phyloP scores from a whole-genome alignment of 371 early-diverging fungal genomes.

The Mortierella sp. region DNA sequence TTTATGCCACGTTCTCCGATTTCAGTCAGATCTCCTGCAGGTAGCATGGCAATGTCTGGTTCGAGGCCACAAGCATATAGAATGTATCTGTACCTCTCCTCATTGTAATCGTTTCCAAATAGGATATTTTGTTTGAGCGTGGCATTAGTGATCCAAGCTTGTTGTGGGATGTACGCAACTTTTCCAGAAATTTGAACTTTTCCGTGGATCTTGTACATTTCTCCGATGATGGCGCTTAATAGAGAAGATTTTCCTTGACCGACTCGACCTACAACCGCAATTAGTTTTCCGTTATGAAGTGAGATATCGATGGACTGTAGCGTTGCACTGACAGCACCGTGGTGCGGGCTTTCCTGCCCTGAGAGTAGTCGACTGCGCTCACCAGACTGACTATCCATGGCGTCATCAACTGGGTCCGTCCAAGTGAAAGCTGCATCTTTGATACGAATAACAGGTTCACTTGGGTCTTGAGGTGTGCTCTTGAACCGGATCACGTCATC shows the following conservation, averaged over 20 bases:
- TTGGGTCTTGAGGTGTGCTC: conserved; percentile 14
- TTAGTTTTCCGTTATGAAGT: conserved; percentile 34
- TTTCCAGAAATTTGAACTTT: conserved; percentile 55
- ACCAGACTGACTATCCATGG: background rate
- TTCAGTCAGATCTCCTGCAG: conserved; percentile 74
- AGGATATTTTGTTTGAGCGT: conserved; percentile 65
- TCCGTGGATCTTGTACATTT: conserved; percentile 58
- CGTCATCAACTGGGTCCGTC: conserved; percentile 22
- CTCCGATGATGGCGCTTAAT: conserved; percentile 60
- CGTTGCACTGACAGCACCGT: background rate
- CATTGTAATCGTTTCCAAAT: conserved; percentile 64
- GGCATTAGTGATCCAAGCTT: conserved; percentile 62
- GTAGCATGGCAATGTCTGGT: conserved; percentile 71
- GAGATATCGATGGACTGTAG: conserved; percentile 44
- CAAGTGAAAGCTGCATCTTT: conserved; percentile 69
- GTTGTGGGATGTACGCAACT: conserved; percentile 61
- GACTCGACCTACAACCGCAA: conserved; percentile 61
- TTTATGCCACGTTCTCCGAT: conserved; percentile 68
- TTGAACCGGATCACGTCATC: conserved; percentile 26
- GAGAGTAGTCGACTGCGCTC: background rate
- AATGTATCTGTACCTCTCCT: conserved; percentile 57
- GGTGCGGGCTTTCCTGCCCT: background rate
- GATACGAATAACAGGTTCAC: conserved; percentile 27
- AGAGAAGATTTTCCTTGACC: conserved; percentile 64
- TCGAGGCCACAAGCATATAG: conserved; percentile 67